Evolutionary conservation across 2,329 filamentous ascomycete genomes (phyloP).

Genomic region (Arthrobotrys pseudoclavata): DNA sequence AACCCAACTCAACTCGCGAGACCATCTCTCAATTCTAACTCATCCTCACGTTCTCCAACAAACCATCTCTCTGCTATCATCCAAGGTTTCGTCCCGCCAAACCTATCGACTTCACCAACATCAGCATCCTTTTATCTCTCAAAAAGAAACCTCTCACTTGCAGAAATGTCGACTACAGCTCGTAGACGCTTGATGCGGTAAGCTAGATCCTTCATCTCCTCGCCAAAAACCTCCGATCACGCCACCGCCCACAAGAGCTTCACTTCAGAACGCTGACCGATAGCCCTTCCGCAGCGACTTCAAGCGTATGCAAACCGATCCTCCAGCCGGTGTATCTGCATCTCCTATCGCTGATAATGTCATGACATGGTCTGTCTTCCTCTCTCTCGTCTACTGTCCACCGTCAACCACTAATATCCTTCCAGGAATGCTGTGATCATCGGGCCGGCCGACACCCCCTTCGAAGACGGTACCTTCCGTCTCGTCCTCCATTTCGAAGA

Average conservation of each 20-base stretch:
- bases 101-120: neutral
- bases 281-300: constrained; percentile 47
- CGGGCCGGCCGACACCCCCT: constrained; percentile 94
- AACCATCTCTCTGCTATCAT: constrained; percentile 11
- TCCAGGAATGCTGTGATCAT: constrained; percentile 97
- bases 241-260: constrained; percentile 32
- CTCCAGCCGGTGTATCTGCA: constrained; percentile 94
- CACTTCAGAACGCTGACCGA: constrained; percentile 61
- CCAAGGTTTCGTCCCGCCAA: neutral
- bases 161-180: constrained; percentile 89
- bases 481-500: constrained; percentile 99
- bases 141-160: neutral
- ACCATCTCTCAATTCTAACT: constrained; percentile 25
- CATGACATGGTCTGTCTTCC: constrained; percentile 83
- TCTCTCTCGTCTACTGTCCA: constrained; percentile 64
- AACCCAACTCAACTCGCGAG: constrained; percentile 29
- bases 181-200: constrained; percentile 98
- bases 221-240: constrained; percentile 29
- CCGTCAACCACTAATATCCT: constrained; percentile 17
- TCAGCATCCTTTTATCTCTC: neutral
- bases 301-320: constrained; percentile 98
- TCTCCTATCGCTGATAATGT: constrained; percentile 96
- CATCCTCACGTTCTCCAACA: constrained; percentile 22
- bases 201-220: constrained; percentile 34
- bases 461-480: constrained; percentile 97